Evolutionary conservation across 352 stramenopile genomes (phyloP), one percentile per base, ranked within the genome.

Genomic region (Phytopythium montanum): DNA sequence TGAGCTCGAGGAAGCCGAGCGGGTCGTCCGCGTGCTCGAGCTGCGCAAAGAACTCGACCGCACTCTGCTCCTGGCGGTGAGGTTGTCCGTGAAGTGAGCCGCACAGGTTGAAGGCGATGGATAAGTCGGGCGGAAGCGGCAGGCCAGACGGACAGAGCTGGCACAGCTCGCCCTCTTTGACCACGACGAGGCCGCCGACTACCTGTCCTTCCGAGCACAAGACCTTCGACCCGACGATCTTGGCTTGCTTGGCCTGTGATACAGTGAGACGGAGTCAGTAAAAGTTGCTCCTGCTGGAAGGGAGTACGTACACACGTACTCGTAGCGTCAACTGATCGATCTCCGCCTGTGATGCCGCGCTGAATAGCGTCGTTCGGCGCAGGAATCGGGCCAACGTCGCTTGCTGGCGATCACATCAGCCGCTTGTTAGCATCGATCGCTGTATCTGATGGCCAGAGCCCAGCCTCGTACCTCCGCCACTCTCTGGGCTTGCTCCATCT

Each of bases 131-230:
- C 12, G 79, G 73, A 12, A 70, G 62, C 0, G 29, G 62, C 10
- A 89, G 52, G 0, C 62, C 56, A 12, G 73, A 82, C 12, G 79
- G 75, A 0, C 63, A 62, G 26, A 89, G 61, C 39, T 84, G 68
- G 29, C 70, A 89, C 5, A 85, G 56, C 34, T 84, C 62, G 7
- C 79, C 79, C 23, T 85, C 65, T 5, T 65, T 68, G 39, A 87
- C 75, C 23, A 89, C 55, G 14, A 87, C 41, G 28, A 89, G 57
- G 0, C 79, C 79, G 52, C 85, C 73, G 16, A 89, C 67, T 53
- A 63, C 60, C 42, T 89, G 79, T 0, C 73, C 79, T 59, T 87
- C 76, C 5, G 68, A 76, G 45, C 73, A 87, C 25, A 89, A 42
- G 13, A 74, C 76, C 54, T 79, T 80, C 10, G 77, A 75, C 0